Conservation (phyloP, 2,329 filamentous ascomycete genomes). For the Xylaria sp. region DNA sequence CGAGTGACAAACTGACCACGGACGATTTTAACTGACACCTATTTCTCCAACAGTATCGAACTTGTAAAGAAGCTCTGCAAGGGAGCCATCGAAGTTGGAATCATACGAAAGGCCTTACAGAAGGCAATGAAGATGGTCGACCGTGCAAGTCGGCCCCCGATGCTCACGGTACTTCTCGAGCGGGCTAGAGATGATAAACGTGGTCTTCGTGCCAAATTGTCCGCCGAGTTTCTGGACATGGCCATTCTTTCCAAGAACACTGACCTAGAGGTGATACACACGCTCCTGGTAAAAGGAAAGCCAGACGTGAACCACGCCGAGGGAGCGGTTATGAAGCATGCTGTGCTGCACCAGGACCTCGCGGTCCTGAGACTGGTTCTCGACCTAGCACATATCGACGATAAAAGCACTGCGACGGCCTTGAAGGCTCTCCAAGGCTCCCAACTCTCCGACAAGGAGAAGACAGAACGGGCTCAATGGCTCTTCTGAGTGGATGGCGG, state of each 20-base stretch:
- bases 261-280: conserved; percentile 45
- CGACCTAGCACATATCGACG: conserved; percentile 34
- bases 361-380: conserved; percentile 46
- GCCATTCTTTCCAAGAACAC: conserved; percentile 41
- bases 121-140: conserved; percentile 44
- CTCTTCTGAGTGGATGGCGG: too few species aligned
- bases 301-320: conserved; percentile 48
- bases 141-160: conserved; percentile 39
- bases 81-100: conserved; percentile 42
- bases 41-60: conserved; percentile 21
- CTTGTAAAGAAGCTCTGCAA: conserved; percentile 43
- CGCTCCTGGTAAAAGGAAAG: conserved; percentile 46
- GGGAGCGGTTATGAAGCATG: conserved; percentile 38
- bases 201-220: conserved; percentile 44
- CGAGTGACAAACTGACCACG: too few species aligned
- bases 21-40: neutral
- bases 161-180: conserved; percentile 42
- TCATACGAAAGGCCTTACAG: conserved; percentile 43
- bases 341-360: conserved; percentile 41
- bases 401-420: conserved; percentile 39
- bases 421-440: conserved; percentile 41
- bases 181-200: conserved; percentile 40
- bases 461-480: conserved; percentile 31
- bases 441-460: conserved; percentile 28
- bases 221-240: conserved; percentile 38